Evolutionary conservation across 2,329 filamentous ascomycete genomes (phyloP).

Genomic region (Calonectria hawksworthii): DNA sequence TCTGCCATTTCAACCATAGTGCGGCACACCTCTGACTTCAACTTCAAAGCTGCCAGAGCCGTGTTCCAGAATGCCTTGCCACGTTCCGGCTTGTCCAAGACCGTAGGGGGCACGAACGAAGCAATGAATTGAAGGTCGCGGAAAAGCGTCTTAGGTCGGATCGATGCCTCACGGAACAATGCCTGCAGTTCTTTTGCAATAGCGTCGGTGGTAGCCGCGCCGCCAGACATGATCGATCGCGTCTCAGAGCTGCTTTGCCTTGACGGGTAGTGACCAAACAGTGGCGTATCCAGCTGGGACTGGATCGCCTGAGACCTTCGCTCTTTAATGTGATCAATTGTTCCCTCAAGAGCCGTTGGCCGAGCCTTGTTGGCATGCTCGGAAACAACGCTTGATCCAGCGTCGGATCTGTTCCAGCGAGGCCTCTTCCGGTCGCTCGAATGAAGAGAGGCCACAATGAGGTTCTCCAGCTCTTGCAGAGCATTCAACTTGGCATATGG

Average conservation of each 20-base stretch:
- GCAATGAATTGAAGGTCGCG: conserved; percentile 84
- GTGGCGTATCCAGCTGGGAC: conserved; percentile 44
- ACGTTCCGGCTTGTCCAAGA: conserved; percentile 73
- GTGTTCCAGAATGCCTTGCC: conserved; percentile 92
- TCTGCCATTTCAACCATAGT: conserved; percentile 78
- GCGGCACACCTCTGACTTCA: conserved; percentile 89
- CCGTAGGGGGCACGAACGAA: conserved; percentile 71
- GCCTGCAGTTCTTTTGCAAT: conserved; percentile 77
- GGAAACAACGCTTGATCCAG: conserved; percentile 49
- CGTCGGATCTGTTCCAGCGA: conserved; percentile 54
- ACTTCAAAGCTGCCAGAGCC: conserved; percentile 85
- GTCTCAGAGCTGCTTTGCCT: conserved; percentile 62
- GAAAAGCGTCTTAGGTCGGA: conserved; percentile 85
- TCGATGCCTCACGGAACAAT: conserved; percentile 75
- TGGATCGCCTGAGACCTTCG: conserved; percentile 69
- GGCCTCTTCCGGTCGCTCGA: conserved; percentile 52
- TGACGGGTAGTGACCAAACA: conserved; percentile 50
- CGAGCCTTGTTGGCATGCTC: conserved; percentile 53
- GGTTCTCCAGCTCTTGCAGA: conserved; percentile 84
- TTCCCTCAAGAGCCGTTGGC: conserved; percentile 71
- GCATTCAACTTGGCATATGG: conserved; percentile 88
- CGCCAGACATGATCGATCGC: conserved; percentile 63
- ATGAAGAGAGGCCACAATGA: conserved; percentile 81
- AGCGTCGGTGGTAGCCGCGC: conserved; percentile 70
- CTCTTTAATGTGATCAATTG: conserved; percentile 79